Evolutionary conservation across 805 yeast genomes (phyloP).

Genomic region (Ascoidea asiatica): DNA sequence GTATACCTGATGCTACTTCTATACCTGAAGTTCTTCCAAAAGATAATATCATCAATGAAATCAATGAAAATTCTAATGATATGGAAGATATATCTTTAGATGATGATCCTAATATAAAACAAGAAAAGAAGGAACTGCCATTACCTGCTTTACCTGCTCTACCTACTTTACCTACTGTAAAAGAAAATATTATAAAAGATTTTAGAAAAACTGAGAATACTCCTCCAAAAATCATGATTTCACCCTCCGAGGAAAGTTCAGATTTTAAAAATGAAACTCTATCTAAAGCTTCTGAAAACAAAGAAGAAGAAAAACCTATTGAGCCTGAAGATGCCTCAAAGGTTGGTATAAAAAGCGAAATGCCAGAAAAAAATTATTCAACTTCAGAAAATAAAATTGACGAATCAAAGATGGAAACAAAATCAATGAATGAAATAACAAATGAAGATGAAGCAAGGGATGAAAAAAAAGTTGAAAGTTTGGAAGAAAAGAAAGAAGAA

Average conservation of each 20-base stretch:
- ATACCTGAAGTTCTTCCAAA: background rate
- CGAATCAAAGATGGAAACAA: background rate
- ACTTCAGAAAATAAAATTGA: background rate
- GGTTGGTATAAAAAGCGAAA: background rate
- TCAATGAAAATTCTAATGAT: background rate
- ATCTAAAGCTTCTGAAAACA: background rate
- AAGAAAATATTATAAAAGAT: background rate
- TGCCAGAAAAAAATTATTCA: conserved; percentile 1
- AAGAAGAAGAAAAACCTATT: no score
- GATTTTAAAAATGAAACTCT: background rate
- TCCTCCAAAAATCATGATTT: background rate
- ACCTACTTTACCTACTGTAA: background rate
- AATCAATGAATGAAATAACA: no score
- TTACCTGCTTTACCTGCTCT: background rate
- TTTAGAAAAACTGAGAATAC: background rate
- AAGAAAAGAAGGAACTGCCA: background rate
- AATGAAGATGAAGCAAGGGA: background rate
- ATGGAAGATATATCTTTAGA: background rate
- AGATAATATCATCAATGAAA: background rate
- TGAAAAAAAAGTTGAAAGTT: background rate
- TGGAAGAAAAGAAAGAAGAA: background rate
- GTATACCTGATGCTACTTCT: background rate
- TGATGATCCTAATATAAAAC: background rate
- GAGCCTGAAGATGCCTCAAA: background rate
- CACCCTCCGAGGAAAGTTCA: background rate